Evolutionary conservation across 257 asterid genomes (phyloP).

Genomic region (Datura wrightii): DNA sequence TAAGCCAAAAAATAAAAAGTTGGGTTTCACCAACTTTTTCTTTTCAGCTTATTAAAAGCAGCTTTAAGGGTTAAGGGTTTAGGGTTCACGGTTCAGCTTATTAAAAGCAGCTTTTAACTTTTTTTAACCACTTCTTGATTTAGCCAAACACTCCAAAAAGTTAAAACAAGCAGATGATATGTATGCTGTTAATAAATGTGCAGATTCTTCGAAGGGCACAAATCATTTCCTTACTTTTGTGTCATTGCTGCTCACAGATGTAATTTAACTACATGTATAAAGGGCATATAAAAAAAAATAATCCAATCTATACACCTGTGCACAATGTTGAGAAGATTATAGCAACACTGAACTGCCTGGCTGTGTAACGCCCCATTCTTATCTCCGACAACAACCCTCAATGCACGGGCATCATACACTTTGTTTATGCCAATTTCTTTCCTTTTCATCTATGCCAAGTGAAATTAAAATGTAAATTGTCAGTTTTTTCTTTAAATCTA

Average conservation of each 20-base stretch:
- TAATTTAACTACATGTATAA: conserved; percentile 31
- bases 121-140: too few relatives aligned
- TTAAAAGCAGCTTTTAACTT: too few relatives aligned
- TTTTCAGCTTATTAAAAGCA: too few relatives aligned
- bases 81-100: too few relatives aligned
- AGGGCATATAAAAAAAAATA: conserved; percentile 26
- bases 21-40: too few relatives aligned
- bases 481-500: conserved; percentile 33
- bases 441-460: conserved; percentile 76
- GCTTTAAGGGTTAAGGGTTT: too few relatives aligned
- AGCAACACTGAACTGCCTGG: conserved; percentile 92
- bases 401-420: conserved; percentile 93
- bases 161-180: not conserved
- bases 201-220: not conserved
- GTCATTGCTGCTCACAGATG: conserved; percentile 30
- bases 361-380: conserved; percentile 90
- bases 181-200: not conserved
- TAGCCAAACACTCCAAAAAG: too few relatives aligned
- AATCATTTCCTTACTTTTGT: conserved; percentile 3
- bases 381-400: conserved; percentile 95
- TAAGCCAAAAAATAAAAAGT: too few relatives aligned
- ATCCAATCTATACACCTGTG: conserved; percentile 61
- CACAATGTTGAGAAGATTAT: conserved; percentile 88
- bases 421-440: conserved; percentile 77
- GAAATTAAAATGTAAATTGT: conserved; percentile 37